Conservation (phyloP, 148 eudicot species). For the Camellia sinensis region DNA sequence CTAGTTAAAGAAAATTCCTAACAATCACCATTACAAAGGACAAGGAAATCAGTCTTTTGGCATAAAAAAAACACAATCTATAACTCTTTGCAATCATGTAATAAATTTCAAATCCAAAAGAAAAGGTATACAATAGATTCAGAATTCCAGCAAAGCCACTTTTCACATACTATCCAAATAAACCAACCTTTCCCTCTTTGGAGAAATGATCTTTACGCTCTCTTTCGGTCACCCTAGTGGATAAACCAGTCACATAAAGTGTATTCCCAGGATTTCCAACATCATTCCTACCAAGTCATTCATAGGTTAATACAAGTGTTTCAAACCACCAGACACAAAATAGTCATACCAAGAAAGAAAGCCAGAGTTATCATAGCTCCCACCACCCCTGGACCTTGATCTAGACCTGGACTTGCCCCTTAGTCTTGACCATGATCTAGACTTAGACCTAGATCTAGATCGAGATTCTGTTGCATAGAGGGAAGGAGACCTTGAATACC, state of each 20-base stretch:
- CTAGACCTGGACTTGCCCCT: conserved; percentile 48
- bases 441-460: conserved; percentile 53
- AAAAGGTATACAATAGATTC: not conserved
- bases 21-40: not conserved
- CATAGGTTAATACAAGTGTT: conserved; percentile 11
- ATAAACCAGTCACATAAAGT: conserved; percentile 91
- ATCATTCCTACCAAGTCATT: conserved; percentile 47
- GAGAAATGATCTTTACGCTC: conserved; percentile 88
- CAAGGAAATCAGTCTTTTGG: not conserved
- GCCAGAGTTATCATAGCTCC: conserved; percentile 44
- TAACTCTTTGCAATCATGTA: not conserved
- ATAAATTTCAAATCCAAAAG: not conserved
- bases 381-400: conserved; percentile 55
- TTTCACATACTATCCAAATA: not conserved
- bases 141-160: not conserved
- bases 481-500: conserved; percentile 57
- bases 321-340: not conserved
- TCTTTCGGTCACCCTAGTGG: conserved; percentile 86
- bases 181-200: conserved; percentile 81
- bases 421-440: no score
- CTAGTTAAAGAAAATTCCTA: not conserved
- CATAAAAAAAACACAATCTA: not conserved
- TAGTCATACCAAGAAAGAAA: not conserved
- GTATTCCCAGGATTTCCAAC: conserved; percentile 76
- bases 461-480: conserved; percentile 41